These are phyloP conservation scores for Papilionanthe hybrid DNA, from an alignment of 116 monocot species.

Conservation along the genomic window DNA sequence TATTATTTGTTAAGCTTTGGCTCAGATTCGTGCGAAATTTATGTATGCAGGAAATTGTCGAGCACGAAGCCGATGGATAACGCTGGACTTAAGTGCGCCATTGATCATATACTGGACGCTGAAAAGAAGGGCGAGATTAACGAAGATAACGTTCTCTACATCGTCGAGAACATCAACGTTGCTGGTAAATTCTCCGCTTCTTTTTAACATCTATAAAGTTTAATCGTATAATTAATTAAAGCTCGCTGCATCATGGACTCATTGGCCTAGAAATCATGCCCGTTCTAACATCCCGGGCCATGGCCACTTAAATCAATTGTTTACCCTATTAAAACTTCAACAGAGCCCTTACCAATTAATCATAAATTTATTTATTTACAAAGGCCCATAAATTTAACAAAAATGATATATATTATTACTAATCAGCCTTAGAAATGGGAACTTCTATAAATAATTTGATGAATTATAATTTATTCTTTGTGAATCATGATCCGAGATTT, in stretches of 20 bases:
- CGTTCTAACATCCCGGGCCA: neutral
- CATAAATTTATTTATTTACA: too few relatives aligned
- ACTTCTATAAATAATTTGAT: too few relatives aligned
- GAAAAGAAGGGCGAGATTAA: slow-evolving; percentile 21
- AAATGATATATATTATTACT: too few relatives aligned
- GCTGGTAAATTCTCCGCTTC: slow-evolving; percentile 9
- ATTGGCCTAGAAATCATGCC: neutral
- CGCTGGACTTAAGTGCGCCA: slow-evolving; percentile 14
- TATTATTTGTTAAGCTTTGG: too few relatives aligned
- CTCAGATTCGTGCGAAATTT: neutral
- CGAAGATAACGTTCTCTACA: slow-evolving; percentile 23
- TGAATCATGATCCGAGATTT: too few relatives aligned
- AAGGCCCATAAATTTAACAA: too few relatives aligned
- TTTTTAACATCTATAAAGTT: neutral
- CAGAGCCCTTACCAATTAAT: too few relatives aligned
- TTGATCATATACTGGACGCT: slow-evolving; percentile 9
- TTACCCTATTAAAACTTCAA: too few relatives aligned
- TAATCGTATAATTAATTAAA: neutral
- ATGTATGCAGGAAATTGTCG: slow-evolving; percentile 8
- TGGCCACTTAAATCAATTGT: too few relatives aligned
- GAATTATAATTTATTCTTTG: too few relatives aligned
- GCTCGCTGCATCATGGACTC: neutral
- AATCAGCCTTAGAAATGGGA: too few relatives aligned
- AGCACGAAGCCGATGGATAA: slow-evolving; percentile 12
- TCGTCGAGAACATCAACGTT: slow-evolving; percentile 22